Evolutionary conservation across 2,329 filamentous ascomycete species (phyloP).

Genomic region (Fusarium sp.): DNA sequence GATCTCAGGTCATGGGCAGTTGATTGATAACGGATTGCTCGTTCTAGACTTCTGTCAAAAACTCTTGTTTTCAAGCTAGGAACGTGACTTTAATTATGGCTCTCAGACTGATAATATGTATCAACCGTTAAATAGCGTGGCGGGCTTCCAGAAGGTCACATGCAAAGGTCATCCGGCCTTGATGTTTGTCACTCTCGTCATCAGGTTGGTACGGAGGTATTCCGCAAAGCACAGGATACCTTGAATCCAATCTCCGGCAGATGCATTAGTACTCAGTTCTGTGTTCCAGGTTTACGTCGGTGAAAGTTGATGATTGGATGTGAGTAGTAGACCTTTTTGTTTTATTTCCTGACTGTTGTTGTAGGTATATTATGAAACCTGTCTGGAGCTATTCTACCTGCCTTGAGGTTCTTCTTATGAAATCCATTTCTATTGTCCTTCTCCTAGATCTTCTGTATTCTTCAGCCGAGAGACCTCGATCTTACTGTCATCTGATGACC

Average conservation of each 20-base stretch:
- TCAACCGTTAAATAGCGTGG: neutral
- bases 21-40: neutral
- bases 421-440: neutral
- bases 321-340: neutral
- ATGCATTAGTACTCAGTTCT: neutral
- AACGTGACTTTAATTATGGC: neutral
- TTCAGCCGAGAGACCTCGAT: neutral
- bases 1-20: neutral
- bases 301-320: neutral
- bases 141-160: neutral
- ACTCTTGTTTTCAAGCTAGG: neutral
- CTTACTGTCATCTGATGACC: neutral
- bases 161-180: neutral
- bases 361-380: no score
- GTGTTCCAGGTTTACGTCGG: neutral
- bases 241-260: neutral
- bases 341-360: neutral
- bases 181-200: neutral
- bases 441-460: neutral
- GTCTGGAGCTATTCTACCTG: no score
- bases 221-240: neutral
- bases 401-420: no score
- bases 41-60: neutral
- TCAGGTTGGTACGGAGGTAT: neutral
- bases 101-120: neutral